Evolutionary conservation across 1,284 basidiomycete species (phyloP), one percentile per base, ranked within the genome.

Genomic region (Cystobasidium sp.): DNA sequence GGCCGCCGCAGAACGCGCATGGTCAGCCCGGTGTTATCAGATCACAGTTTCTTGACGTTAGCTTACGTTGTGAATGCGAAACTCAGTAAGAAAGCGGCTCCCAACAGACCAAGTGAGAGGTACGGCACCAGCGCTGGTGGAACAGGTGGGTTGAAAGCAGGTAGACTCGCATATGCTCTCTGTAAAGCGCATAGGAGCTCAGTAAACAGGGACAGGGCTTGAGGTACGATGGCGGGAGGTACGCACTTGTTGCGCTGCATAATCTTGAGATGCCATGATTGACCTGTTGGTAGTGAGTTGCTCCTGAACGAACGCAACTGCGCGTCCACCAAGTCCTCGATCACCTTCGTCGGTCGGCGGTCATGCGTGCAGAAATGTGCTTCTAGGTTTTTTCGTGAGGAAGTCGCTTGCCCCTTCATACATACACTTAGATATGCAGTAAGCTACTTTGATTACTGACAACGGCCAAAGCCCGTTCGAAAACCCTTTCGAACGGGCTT

Each of bases 41-140:
- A 31, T 5, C 31, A 1, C 8, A 24, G 22, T 24, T 20, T 37
- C n/a, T 12, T 18, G n/a, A 37, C 53, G 53, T 14, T 46, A 9
- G 8, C n/a, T 49, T 37, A 66, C 64, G 64, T 66, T 53, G 64
- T 66, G 31, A 66, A 66, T 66, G 64, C 64, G 41, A 66, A 66
- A 44, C 64, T 66, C 6, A 66, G 47, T 39, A 66, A 49, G 51
- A 66, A 66, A 43, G 64, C 64, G 6, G 64, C 64, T 39, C 64
- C 64, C 22, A 66, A 31, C 7, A 66, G 51, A 20, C 49, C 64
- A 37, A 66, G 9, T 8, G 64, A 66, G 37, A 66, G 51, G 37
- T 66, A 66, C 3, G 64, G 64, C 20, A 66, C 64, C 31, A 55
- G 22, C 12, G 31, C 37, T 16, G 64, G 49, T 52, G 64, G 64